phyloP scores from a whole-genome alignment of 306 rosid species.

The Casuarina equisetifolia region DNA sequence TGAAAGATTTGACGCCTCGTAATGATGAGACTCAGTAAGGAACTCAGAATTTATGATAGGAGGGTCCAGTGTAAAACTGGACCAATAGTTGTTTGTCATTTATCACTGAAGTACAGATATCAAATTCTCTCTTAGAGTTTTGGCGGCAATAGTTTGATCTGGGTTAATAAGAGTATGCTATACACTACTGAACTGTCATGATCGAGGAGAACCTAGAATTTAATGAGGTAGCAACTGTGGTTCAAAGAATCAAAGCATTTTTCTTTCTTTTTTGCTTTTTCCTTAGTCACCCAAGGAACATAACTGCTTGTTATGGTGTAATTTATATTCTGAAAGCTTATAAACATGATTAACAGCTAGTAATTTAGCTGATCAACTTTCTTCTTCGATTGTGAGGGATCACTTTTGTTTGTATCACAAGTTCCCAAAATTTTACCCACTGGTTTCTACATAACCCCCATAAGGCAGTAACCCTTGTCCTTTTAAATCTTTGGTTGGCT shows the following conservation, averaged over 20 bases:
- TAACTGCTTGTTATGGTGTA: neutral
- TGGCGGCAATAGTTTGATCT: no score
- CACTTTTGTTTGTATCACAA: neutral
- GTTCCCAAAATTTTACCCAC: no score
- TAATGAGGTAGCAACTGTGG: neutral
- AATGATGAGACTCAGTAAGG: neutral
- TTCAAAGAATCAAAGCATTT: neutral
- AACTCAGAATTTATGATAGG: neutral
- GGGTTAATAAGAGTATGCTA: no score
- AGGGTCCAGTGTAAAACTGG: neutral
- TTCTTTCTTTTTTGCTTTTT: neutral
- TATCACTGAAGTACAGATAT: no score
- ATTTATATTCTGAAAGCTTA: neutral
- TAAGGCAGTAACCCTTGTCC: neutral
- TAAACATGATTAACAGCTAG: neutral
- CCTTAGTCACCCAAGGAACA: neutral
- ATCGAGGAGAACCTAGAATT: neutral
- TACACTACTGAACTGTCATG: neutral
- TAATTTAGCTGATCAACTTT: neutral
- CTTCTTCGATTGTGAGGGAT: neutral
- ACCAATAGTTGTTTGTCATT: no score
- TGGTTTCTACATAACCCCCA: neutral
- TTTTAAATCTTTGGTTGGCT: neutral
- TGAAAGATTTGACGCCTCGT: neutral
- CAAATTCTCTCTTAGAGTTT: no score